These are phyloP conservation scores for Lasiodiplodia sp. DNA, from an alignment of 2,329 filamentous ascomycete genomes.

Conservation along the genomic window DNA sequence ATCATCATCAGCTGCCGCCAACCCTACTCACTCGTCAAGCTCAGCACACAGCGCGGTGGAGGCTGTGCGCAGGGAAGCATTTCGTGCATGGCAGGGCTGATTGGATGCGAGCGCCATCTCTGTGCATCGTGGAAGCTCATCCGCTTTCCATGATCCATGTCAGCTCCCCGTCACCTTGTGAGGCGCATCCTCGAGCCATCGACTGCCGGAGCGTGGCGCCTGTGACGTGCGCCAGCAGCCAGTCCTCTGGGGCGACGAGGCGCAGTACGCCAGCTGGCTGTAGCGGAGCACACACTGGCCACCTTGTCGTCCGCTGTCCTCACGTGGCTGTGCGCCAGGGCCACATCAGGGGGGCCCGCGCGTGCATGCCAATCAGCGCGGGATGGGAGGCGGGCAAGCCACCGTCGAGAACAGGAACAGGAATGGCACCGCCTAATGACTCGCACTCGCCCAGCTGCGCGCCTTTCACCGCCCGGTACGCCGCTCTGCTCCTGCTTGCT, in stretches of 20 bases:
- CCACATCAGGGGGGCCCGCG: neutral
- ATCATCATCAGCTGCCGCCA: constrained; percentile 18
- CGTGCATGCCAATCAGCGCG: constrained; percentile 13
- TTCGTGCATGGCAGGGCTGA: constrained; percentile 20
- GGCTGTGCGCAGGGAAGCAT: constrained; percentile 27
- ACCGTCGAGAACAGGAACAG: constrained; percentile 8
- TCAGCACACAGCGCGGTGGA: constrained; percentile 20
- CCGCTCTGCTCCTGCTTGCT: constrained; percentile 5
- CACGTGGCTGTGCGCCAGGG: constrained; percentile 21
- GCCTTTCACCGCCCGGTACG: constrained; percentile 18
- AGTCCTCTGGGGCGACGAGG: constrained; percentile 6
- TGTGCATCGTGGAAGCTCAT: constrained; percentile 16
- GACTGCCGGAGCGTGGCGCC: constrained; percentile 11
- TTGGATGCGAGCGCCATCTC: constrained; percentile 7
- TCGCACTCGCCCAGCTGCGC: constrained; percentile 12
- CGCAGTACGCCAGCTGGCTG: neutral
- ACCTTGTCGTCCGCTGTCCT: neutral
- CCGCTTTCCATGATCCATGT: constrained; percentile 24
- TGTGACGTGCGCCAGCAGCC: constrained; percentile 18
- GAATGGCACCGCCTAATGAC: neutral
- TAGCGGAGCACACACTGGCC: no score
- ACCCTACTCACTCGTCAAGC: constrained; percentile 7
- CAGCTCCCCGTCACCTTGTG: neutral
- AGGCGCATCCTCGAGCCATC: constrained; percentile 10
- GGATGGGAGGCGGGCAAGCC: constrained; percentile 3